A percentile compares a stretch with the other conserved stretches of the same genome.
phyloP scores from a whole-genome alignment of 2,329 filamentous ascomycete genomes.

The Aureobasidium sp. region DNA sequence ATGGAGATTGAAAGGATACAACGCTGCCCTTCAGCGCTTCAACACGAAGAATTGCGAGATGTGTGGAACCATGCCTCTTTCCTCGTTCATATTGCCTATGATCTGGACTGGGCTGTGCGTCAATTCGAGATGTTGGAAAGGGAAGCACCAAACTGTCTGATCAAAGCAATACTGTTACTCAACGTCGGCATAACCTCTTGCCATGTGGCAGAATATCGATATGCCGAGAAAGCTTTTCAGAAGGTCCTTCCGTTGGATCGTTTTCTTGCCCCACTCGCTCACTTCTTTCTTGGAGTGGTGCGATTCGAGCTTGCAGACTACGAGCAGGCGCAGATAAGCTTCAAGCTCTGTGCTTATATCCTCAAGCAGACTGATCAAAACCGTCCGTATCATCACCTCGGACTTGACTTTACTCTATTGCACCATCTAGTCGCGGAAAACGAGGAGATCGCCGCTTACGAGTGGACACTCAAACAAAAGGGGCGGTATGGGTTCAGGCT shows the following conservation, averaged over 20 bases:
- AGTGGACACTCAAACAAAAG: slow-evolving; percentile 4
- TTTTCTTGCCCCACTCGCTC: slow-evolving; percentile 8
- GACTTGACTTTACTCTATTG: neutral
- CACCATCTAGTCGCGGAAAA: neutral
- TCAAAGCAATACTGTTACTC: slow-evolving; percentile 18
- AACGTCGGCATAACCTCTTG: slow-evolving; percentile 24
- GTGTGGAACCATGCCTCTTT: slow-evolving; percentile 27
- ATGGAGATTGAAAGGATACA: neutral
- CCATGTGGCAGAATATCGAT: slow-evolving; percentile 21
- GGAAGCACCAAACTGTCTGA: slow-evolving; percentile 12
- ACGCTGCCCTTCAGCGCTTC: neutral
- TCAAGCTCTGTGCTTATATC: slow-evolving; percentile 2
- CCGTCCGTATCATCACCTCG: neutral
- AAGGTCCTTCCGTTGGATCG: slow-evolving; percentile 12
- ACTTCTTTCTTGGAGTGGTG: slow-evolving; percentile 23
- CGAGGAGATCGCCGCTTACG: neutral
- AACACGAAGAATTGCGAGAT: slow-evolving; percentile 14
- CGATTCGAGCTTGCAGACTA: slow-evolving; percentile 18
- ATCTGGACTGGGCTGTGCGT: slow-evolving; percentile 23
- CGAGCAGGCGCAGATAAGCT: slow-evolving; percentile 2
- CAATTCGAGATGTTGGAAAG: slow-evolving; percentile 19
- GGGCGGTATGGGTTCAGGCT: neutral
- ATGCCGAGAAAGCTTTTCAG: slow-evolving; percentile 18
- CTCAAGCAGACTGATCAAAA: neutral
- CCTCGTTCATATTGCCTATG: slow-evolving; percentile 22